Conservation (phyloP, 352 stramenopile species). For the Pythium scleroteichum region DNA sequence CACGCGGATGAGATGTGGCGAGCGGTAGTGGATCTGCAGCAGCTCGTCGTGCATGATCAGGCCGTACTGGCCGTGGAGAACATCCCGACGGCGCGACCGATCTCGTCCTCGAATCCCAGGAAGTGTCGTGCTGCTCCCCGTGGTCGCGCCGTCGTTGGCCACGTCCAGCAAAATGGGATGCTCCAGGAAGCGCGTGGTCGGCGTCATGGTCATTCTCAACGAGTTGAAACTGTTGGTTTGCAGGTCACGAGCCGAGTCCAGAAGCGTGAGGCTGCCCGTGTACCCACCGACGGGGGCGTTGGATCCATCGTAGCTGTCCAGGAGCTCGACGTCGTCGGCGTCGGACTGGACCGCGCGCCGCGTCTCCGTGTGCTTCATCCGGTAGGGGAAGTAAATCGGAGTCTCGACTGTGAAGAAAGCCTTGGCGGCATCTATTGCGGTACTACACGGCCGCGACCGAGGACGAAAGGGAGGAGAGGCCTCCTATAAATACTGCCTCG, state of each 20-base stretch:
- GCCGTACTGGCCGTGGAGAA: constrained; percentile 20
- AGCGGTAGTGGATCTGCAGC: constrained; percentile 20
- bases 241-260: not conserved
- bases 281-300: not conserved
- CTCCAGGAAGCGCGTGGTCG: constrained; percentile 54
- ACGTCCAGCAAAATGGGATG: constrained; percentile 48
- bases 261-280: no score
- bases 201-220: constrained; percentile 47
- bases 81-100: not conserved
- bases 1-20: constrained; percentile 43
- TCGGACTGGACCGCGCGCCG: constrained; percentile 19
- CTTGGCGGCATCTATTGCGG: not conserved
- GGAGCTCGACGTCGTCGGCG: constrained; percentile 6
- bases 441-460: no score
- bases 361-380: constrained; percentile 22
- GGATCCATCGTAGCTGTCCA: constrained; percentile 15
- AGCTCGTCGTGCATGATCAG: constrained; percentile 14
- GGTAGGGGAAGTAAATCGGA: no score
- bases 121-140: constrained; percentile 21
- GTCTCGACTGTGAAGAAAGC: not conserved
- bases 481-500: no score
- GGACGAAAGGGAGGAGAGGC: no score
- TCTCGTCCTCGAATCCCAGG: constrained; percentile 4
- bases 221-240: constrained; percentile 6
- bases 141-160: constrained; percentile 29